Evolutionary conservation across 2,329 filamentous ascomycete genomes (phyloP), one percentile per base, ranked within the genome.

Genomic region (Neopestalotiopsis rosae): DNA sequence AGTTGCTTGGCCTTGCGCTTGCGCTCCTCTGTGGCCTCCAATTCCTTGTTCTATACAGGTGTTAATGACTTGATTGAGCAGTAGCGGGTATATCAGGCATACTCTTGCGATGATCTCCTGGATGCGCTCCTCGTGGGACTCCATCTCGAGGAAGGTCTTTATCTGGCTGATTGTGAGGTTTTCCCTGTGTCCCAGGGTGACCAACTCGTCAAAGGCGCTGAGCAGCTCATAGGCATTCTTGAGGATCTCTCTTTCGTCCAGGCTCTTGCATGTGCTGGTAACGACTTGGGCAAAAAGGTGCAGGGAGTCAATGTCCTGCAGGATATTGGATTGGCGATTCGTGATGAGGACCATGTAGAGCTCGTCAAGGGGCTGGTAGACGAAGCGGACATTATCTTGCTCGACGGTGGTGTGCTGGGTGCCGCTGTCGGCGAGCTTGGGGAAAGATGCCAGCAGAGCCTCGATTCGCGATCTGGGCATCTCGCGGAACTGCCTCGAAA

Each of bases 291-390:
- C 95, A 80, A 99, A 99, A 24, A 99, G 89, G 81, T 99, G 97
- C 70, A 99, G 89, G 69, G 96, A 97, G 84, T 98, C 96, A 81
- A 99, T 99, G 82, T 99, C 96, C 84, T 99, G 96, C 65, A 99
- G 89, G 75, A 99, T 99, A 84, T 99, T 99, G 82, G 95, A 98
- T 86, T 98, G 96, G 77, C 94, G 93, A 87, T 99, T 99, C 81
- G 97, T 99, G 83, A 99, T 98, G 78, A 99, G 90, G 74, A 99
- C 95, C 90, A 99, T 98, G 89, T 99, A 99, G 73, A 99, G 91
- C 86, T 99, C 97, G 84, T 99, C 97, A 73, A 99, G 89, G 70
- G 96, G 97, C 82, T 99, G 96, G 87, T 99, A 99, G 69, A 99
- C 96, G 80, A 98, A 99, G 85, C 96, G 95, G 78, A 99, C 96